These are phyloP conservation scores for Aspergillus japonicus DNA, from an alignment of 2,329 filamentous ascomycete species.

Conservation along the genomic window DNA sequence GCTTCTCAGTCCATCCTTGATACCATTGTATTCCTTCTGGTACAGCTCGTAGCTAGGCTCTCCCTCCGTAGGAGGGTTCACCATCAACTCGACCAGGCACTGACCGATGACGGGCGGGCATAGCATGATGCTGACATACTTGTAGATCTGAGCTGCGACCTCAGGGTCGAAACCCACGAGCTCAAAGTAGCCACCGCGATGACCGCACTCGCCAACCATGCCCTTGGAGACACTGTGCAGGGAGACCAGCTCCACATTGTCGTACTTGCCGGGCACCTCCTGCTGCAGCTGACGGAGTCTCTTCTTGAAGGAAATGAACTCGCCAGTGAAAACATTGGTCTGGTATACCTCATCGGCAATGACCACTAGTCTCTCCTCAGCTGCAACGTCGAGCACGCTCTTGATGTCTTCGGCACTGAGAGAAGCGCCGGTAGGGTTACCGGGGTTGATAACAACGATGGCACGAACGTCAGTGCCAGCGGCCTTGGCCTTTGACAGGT, in stretches of 20 bases:
- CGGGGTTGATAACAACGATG: conserved; percentile 97
- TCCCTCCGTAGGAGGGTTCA: conserved; percentile 84
- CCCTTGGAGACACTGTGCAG: conserved; percentile 95
- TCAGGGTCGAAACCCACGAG: conserved; percentile 81
- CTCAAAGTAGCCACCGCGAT: conserved; percentile 97
- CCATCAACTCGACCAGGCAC: conserved; percentile 96
- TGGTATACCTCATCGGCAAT: conserved; percentile 99
- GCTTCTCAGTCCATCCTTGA: conserved; percentile 73
- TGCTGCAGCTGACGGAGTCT: conserved; percentile 77
- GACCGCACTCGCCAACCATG: conserved; percentile 98
- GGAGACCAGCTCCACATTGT: conserved; percentile 82
- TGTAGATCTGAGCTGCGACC: conserved; percentile 94
- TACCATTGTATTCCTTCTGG: conserved; percentile 77
- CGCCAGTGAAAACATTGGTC: conserved; percentile 93
- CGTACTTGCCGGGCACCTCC: conserved; percentile 70
- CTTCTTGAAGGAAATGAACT: conserved; percentile 95
- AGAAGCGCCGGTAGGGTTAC: conserved; percentile 92
- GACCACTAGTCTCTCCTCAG: conserved; percentile 79
- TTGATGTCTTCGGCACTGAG: conserved; percentile 76
- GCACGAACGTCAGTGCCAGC: conserved; percentile 84
- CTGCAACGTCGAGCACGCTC: conserved; percentile 81
- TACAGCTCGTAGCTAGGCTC: conserved; percentile 84
- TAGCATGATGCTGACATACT: conserved; percentile 95
- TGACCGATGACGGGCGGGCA: conserved; percentile 94
- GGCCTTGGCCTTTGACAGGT: conserved; percentile 70